A percentile compares a stretch with the other conserved stretches of the same genome.
Conservation (phyloP, 2,329 filamentous ascomycete species). For the Cercospora berteroae region DNA sequence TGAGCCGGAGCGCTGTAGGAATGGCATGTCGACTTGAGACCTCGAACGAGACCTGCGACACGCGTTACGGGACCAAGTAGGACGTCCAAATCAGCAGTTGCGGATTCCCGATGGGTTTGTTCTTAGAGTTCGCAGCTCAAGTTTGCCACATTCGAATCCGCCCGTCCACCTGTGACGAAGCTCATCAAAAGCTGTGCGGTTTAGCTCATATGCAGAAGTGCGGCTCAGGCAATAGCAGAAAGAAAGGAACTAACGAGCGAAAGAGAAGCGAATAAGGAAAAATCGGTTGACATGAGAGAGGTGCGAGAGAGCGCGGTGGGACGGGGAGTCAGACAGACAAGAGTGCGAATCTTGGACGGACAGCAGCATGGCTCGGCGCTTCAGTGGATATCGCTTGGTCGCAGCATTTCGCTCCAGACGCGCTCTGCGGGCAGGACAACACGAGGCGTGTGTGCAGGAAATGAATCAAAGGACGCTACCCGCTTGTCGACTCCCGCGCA, state of each 20-base stretch:
- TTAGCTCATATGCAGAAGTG: not conserved
- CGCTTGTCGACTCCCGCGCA: conserved; percentile 9
- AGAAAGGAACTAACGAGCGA: not conserved
- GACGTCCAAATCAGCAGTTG: not conserved
- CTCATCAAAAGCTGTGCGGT: not conserved
- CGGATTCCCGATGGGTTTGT: not conserved
- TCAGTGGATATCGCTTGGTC: conserved; percentile 10
- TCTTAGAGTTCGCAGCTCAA: conserved; percentile 3
- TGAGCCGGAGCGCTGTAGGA: conserved; percentile 13
- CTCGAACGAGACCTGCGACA: conserved; percentile 15
- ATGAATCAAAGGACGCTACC: conserved; percentile 8
- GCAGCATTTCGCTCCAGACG: conserved; percentile 8
- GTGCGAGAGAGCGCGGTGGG: not conserved
- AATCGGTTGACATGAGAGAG: conserved; percentile 5
- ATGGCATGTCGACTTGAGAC: conserved; percentile 10
- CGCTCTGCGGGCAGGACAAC: not conserved
- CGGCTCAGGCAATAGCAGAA: not conserved
- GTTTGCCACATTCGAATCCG: not conserved
- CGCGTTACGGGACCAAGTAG: not conserved
- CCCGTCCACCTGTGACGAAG: not conserved
- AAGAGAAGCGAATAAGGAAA: not conserved
- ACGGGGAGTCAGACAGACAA: not conserved
- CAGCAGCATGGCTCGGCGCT: conserved; percentile 6
- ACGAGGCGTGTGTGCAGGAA: conserved; percentile 10
- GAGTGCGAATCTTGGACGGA: conserved; percentile 3